phyloP scores from a whole-genome alignment of 1,284 basidiomycete species.

The Puccinia coronata region DNA sequence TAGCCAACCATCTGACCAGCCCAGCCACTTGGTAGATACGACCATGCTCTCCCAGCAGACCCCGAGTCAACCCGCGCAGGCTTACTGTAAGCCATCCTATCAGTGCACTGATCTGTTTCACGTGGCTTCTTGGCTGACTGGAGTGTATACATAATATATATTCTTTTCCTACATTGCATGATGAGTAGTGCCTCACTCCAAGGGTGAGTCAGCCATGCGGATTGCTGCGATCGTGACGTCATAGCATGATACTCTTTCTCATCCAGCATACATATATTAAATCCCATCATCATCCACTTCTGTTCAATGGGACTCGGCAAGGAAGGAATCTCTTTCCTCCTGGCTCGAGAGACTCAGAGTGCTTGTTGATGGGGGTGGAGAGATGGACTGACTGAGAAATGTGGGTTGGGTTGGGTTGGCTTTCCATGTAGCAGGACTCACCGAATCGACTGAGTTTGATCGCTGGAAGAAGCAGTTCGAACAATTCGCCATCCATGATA shows the following conservation, averaged over 20 bases:
- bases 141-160: neutral
- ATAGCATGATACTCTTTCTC: neutral
- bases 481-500: constrained; percentile 23
- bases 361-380: no score
- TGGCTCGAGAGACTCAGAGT: no score
- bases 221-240: neutral
- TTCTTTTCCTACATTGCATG: neutral
- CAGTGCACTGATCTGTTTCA: neutral
- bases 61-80: neutral
- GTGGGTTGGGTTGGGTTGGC: neutral
- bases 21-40: no score
- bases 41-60: no score
- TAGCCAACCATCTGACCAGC: no score
- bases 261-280: neutral
- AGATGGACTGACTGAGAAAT: neutral
- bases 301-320: neutral
- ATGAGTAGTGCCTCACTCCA: neutral
- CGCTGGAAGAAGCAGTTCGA: constrained; percentile 45
- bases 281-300: neutral
- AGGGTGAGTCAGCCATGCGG: neutral
- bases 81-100: no score
- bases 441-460: constrained; percentile 16
- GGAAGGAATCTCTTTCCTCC: no score
- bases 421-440: neutral
- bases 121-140: neutral